Evolutionary conservation across 306 rosid genomes (phyloP).

Genomic region (Ormosia semicastrata): DNA sequence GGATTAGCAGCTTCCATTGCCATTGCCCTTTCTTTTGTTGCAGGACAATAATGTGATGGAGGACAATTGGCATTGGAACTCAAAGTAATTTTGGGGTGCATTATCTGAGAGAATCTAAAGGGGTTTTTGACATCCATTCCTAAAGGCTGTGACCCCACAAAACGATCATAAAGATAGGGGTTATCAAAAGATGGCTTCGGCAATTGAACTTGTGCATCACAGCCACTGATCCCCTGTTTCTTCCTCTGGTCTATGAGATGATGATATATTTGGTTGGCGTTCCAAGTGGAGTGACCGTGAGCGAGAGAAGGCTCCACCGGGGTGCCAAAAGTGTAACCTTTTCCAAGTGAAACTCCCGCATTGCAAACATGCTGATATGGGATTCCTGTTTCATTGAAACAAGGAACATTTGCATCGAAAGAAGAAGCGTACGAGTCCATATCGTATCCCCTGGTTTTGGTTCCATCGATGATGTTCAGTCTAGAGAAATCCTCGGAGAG

Average conservation of each 20-base stretch:
- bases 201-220: slow-evolving; percentile 12
- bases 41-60: not conserved
- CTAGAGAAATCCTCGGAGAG: slow-evolving; percentile 34
- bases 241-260: slow-evolving; percentile 22
- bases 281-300: slow-evolving; percentile 26
- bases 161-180: slow-evolving; percentile 27
- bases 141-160: slow-evolving; percentile 16
- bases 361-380: slow-evolving; percentile 17
- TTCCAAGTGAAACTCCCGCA: slow-evolving; percentile 25
- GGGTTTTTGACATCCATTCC: slow-evolving; percentile 28
- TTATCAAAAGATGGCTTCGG: slow-evolving; percentile 12
- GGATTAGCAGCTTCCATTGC: slow-evolving; percentile 12
- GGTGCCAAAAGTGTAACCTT: slow-evolving; percentile 22
- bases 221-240: slow-evolving; percentile 17
- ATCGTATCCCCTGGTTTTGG: slow-evolving; percentile 24
- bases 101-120: slow-evolving; percentile 27
- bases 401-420: slow-evolving; percentile 27
- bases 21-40: slow-evolving; percentile 20
- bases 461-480: slow-evolving; percentile 38
- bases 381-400: slow-evolving; percentile 26
- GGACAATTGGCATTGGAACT: slow-evolving; percentile 27
- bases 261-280: slow-evolving; percentile 23
- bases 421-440: slow-evolving; percentile 2
- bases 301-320: slow-evolving; percentile 26
- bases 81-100: slow-evolving; percentile 12